A percentile compares a stretch with the other conserved stretches of the same genome.
Conservation (phyloP, 2,329 filamentous ascomycete genomes). For the Arthrobotrys pseudoclavata region DNA sequence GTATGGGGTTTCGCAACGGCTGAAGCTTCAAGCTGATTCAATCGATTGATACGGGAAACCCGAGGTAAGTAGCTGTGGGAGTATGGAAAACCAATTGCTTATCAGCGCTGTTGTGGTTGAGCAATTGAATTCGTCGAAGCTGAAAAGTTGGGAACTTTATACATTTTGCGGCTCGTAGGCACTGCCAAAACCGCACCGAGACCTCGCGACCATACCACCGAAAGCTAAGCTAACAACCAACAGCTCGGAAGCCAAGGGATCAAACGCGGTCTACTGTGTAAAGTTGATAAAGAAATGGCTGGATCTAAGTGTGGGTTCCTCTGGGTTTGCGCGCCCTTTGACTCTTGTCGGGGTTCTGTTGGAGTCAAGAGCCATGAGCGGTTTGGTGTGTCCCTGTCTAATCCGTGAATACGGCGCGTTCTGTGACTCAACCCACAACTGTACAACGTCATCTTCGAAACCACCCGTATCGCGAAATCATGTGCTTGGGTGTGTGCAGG, state of each 20-base stretch:
- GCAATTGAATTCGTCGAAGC: background rate
- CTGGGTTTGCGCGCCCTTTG: background rate
- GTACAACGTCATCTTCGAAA: background rate
- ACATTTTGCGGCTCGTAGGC: background rate
- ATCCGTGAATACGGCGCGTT: background rate
- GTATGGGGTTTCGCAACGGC: background rate
- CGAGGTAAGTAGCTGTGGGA: no score
- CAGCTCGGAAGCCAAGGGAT: background rate
- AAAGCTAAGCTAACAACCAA: background rate
- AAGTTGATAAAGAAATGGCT: conserved; percentile 15
- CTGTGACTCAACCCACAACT: conserved; percentile 29
- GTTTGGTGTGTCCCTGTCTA: conserved; percentile 5
- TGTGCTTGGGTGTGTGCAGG: conserved; percentile 22
- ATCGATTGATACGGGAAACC: background rate
- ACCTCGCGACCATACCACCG: no score
- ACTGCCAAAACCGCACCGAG: background rate
- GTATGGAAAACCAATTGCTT: background rate
- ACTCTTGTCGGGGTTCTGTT: background rate
- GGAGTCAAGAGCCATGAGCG: background rate
- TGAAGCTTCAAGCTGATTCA: background rate
- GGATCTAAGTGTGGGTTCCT: background rate
- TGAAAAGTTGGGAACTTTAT: background rate
- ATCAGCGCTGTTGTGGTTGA: background rate
- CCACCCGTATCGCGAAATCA: conserved; percentile 39
- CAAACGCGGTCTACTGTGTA: background rate